Evolutionary conservation across 805 yeast species (phyloP).

Genomic region (Barnettozyma vustinii): DNA sequence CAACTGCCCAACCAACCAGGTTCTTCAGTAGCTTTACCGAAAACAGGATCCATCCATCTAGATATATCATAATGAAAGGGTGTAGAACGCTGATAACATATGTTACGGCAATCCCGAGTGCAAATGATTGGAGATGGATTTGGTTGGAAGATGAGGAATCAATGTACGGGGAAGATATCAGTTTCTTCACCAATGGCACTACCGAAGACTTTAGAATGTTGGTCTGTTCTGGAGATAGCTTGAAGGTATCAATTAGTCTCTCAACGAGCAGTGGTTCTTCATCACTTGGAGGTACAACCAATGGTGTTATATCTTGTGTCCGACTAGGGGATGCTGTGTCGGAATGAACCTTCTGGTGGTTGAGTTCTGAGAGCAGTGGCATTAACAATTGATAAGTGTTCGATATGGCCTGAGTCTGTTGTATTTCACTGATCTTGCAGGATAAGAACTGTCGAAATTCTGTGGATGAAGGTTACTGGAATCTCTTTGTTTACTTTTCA

Average conservation of each 20-base stretch:
- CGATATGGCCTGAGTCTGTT: background rate
- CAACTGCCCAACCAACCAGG: constrained; percentile 15
- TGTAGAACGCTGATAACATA: constrained; percentile 15
- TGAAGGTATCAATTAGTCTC: constrained; percentile 14
- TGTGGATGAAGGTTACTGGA: background rate
- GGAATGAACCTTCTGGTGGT: background rate
- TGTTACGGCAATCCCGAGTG: constrained; percentile 18
- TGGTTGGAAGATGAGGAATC: constrained; percentile 18
- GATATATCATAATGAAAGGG: constrained; percentile 19
- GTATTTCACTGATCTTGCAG: background rate
- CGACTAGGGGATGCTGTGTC: background rate
- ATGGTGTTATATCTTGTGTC: background rate
- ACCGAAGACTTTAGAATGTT: constrained; percentile 1
- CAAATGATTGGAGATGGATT: constrained; percentile 25
- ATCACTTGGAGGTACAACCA: background rate
- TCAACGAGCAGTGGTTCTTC: constrained; percentile 1
- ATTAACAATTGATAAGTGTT: too few species aligned
- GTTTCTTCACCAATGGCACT: background rate
- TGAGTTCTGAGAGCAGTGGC: background rate
- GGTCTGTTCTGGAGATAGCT: constrained; percentile 3
- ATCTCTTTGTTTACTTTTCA: background rate
- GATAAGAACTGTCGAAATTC: background rate
- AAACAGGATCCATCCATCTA: constrained; percentile 23
- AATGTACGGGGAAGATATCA: constrained; percentile 20
- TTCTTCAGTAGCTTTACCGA: constrained; percentile 17